Base-by-base conservation (phyloP, 345 rosid species). In the Camelina sativa region DNA sequence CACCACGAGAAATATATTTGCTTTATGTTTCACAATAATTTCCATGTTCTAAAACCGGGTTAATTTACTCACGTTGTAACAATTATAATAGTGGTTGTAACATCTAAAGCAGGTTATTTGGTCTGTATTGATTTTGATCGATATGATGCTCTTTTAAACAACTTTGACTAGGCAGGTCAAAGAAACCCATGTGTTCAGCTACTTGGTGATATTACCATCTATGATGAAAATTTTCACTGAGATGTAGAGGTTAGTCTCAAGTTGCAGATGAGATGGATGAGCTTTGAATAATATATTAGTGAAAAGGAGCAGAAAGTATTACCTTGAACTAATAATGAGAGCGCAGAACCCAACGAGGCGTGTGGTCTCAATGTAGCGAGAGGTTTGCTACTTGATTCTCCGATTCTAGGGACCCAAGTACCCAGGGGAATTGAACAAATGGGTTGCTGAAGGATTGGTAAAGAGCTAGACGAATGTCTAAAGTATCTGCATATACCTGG, bases 401-500 rank as follows among this genome's bases (percentile, higher is more conserved):
- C 96, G 53, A 95, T 87, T 80, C 82, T 84, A 10, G 94, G 98
- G 81, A 95, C 96, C 97, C 98, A 89, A 35, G 98, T 89, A 50
- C 99, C 98, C 70, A 92, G 77, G 58, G 81, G 92, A 73, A 95
- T 79, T 75, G 94, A 83, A 85, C 83, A 85, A 67, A 95, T 77
- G 37, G 97, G 93, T 47, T 84, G 97, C 80, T 92, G 92, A 78
- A 95, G 96, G 81, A 95, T 77, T 12, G 99, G 98, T 83, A 95
- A 79, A 13, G 94, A 86, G 84, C 91, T 81, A 58, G 97, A 84
- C 78, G 89, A 89, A 80, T 96, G 86, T 75, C 86, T 89, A 73
- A 96, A 96, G 67, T 92, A 86, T 82, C 99, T 88, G 83, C 98
- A 96, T 75, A 96, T 82, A 79, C 96, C 99, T 96, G 91, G 43